Conservation (phyloP, 768 basidiomycete species). For the Termitomyces heimii region DNA sequence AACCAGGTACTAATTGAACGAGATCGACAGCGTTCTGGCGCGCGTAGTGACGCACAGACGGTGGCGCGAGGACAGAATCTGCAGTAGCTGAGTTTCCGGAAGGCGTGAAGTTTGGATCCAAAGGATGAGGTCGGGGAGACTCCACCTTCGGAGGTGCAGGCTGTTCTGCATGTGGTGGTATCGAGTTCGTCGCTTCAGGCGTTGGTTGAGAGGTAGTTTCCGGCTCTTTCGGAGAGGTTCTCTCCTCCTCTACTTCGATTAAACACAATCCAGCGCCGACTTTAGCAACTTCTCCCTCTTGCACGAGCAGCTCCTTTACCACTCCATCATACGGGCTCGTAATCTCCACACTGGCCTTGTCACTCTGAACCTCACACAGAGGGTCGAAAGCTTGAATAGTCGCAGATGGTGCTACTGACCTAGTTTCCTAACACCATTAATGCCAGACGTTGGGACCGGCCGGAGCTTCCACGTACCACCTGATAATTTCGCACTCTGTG, state of each 20-base stretch:
- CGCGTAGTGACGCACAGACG: slow-evolving; percentile 76
- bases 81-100: slow-evolving; percentile 8
- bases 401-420: slow-evolving; percentile 55
- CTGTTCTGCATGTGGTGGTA: slow-evolving; percentile 7
- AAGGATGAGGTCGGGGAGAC: slow-evolving; percentile 40
- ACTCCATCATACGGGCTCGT: slow-evolving; percentile 82
- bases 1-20: slow-evolving; percentile 50
- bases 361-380: slow-evolving; percentile 82
- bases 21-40: slow-evolving; percentile 61
- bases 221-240: neutral
- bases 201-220: slow-evolving; percentile 12
- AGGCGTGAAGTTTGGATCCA: slow-evolving; percentile 49
- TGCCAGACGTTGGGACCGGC: slow-evolving; percentile 15
- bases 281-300: slow-evolving; percentile 80
- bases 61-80: slow-evolving; percentile 55
- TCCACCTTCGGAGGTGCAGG: slow-evolving; percentile 1
- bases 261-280: slow-evolving; percentile 74
- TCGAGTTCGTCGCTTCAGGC: slow-evolving; percentile 11
- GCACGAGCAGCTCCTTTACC: slow-evolving; percentile 64
- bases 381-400: slow-evolving; percentile 60
- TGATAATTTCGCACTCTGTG: slow-evolving; percentile 85
- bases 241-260: slow-evolving; percentile 75
- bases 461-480: slow-evolving; percentile 54
- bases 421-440: slow-evolving; percentile 20
- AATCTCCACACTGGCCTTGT: slow-evolving; percentile 90